Evolutionary conservation across 2,329 filamentous ascomycete species (phyloP).

Genomic region (Alternaria conjuncta): DNA sequence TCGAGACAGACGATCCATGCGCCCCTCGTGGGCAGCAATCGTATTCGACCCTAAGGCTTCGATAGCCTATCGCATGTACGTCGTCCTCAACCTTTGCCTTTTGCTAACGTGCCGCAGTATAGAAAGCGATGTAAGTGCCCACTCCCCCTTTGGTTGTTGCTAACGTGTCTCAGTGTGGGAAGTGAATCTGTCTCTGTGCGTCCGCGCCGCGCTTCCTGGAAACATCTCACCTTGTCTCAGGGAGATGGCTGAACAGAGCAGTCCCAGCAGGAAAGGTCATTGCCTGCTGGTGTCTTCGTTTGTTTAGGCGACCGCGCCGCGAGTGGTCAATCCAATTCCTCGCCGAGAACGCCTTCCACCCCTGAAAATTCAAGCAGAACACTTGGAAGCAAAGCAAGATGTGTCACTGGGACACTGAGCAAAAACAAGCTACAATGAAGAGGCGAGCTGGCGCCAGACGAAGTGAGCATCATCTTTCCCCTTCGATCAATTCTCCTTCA

Average conservation of each 20-base stretch:
- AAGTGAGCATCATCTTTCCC: background rate
- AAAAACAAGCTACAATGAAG: background rate
- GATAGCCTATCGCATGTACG: background rate
- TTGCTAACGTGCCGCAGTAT: background rate
- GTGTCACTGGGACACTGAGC: background rate
- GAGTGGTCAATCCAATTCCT: background rate
- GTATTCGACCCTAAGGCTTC: background rate
- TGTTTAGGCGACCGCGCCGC: background rate
- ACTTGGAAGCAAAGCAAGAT: background rate
- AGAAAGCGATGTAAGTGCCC: background rate
- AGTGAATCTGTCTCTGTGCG: conserved; percentile 14
- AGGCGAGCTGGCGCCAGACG: background rate
- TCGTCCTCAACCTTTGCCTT: background rate
- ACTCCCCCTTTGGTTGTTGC: background rate
- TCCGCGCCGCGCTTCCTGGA: conserved; percentile 17
- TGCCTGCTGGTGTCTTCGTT: background rate
- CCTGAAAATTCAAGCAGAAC: background rate
- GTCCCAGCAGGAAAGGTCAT: conserved; percentile 1
- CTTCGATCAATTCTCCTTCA: background rate
- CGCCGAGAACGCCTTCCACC: background rate
- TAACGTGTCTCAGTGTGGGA: conserved; percentile 1
- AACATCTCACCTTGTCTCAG: conserved; percentile 1
- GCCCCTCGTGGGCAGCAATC: background rate
- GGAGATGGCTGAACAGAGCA: conserved; percentile 13
- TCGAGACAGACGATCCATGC: background rate